Conservation (phyloP, 2,329 filamentous ascomycete genomes). For the Pyricularia grisea region DNA sequence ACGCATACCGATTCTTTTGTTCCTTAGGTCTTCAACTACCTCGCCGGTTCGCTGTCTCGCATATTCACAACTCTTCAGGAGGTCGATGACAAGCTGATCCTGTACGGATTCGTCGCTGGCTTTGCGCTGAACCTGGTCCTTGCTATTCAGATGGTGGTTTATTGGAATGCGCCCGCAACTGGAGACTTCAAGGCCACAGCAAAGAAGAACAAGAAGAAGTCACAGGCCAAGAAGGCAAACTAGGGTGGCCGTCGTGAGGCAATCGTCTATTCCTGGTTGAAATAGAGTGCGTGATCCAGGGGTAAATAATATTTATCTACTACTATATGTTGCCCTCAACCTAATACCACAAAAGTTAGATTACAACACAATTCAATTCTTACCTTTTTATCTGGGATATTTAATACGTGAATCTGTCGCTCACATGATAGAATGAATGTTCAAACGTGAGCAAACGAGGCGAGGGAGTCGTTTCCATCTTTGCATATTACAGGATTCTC, state of each 20-base stretch:
- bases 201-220: slow-evolving; percentile 28
- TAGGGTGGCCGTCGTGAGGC: background rate
- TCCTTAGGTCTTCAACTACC: slow-evolving; percentile 89
- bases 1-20: background rate
- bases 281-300: background rate
- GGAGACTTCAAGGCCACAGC: slow-evolving; percentile 20
- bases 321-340: background rate
- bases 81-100: slow-evolving; percentile 91
- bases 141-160: slow-evolving; percentile 85
- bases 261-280: background rate
- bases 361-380: background rate
- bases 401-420: background rate
- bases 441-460: background rate
- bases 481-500: background rate
- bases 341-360: background rate
- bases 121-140: slow-evolving; percentile 84
- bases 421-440: background rate
- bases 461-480: too few species aligned
- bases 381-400: background rate
- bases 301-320: background rate
- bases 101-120: slow-evolving; percentile 88
- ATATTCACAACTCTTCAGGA: slow-evolving; percentile 98
- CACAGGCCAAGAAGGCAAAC: background rate
- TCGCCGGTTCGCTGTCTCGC: slow-evolving; percentile 80
- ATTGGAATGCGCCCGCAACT: slow-evolving; percentile 63